Evolutionary conservation across 2,329 filamentous ascomycete genomes (phyloP).

Genomic region (Beauveria australis): DNA sequence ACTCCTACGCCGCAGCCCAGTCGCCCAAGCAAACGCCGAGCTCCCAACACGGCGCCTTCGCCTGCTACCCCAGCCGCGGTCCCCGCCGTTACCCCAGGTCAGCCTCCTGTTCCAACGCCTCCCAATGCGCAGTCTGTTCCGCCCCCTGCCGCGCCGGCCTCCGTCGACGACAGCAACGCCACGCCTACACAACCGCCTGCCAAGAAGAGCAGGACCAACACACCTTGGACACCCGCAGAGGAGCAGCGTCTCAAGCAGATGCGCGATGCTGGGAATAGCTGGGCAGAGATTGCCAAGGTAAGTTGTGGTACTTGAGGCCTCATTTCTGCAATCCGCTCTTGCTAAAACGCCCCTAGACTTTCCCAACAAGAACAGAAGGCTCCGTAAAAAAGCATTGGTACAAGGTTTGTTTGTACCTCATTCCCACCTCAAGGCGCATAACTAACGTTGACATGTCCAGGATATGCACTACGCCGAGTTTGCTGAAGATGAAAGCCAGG

Average conservation of each 20-base stretch:
- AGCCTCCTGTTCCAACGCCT: constrained; percentile 22
- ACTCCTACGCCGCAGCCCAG: constrained; percentile 30
- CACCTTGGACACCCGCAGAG: constrained; percentile 92
- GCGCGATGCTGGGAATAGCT: constrained; percentile 86
- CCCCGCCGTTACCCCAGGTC: constrained; percentile 25
- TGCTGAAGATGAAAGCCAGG: constrained; percentile 84
- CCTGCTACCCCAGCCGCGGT: constrained; percentile 25
- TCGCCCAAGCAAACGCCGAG: constrained; percentile 34
- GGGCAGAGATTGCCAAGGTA: constrained; percentile 99
- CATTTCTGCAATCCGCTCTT: not conserved
- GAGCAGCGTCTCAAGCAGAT: constrained; percentile 89
- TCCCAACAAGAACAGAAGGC: constrained; percentile 87
- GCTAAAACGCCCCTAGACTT: constrained; percentile 53
- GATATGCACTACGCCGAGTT: constrained; percentile 99
- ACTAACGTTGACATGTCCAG: constrained; percentile 32
- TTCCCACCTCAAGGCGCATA: too few species aligned
- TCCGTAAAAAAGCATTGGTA: constrained; percentile 99
- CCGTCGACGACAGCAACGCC: constrained; percentile 24
- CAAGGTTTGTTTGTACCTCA: constrained; percentile 52
- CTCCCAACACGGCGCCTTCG: constrained; percentile 30
- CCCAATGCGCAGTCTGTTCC: constrained; percentile 22
- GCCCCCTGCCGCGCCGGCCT: constrained; percentile 9
- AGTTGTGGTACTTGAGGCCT: constrained; percentile 26
- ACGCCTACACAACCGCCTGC: constrained; percentile 43
- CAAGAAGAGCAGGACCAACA: constrained; percentile 98